These are phyloP conservation scores for Schizosaccharomyces pombe DNA, from an alignment of 805 yeast genomes.

Conservation along the genomic window DNA sequence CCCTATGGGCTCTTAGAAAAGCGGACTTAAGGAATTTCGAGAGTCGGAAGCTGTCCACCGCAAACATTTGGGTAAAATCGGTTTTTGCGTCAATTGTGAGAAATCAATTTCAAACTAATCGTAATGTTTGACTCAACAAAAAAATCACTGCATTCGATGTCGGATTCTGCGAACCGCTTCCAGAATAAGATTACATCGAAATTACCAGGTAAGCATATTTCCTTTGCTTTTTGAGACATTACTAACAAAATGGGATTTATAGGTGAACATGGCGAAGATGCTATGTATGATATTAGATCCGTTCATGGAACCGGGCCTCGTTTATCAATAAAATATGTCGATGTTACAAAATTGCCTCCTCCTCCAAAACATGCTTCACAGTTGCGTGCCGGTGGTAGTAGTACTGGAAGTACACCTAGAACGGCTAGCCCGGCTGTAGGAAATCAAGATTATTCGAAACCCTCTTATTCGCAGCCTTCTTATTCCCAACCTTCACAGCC, in stretches of 20 bases:
- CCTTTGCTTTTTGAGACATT: background rate
- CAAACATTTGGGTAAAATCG: no score
- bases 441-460: no score
- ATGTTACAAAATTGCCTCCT: background rate
- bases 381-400: background rate
- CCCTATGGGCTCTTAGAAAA: no score
- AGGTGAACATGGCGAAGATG: background rate
- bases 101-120: no score
- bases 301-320: background rate
- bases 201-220: background rate
- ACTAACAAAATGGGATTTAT: no score
- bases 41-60: no score
- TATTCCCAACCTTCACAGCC: background rate
- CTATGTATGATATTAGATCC: background rate
- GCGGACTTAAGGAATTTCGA: no score
- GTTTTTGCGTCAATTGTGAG: no score
- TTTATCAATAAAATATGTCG: background rate
- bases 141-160: background rate
- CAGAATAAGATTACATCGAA: background rate
- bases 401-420: background rate
- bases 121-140: no score
- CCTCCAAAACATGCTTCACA: background rate
- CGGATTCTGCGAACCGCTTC: background rate
- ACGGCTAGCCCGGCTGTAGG: background rate
- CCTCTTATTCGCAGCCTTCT: background rate